Base-by-base conservation (phyloP, 495 filamentous ascomycete species). In the Clavariopsis aquatica region DNA sequence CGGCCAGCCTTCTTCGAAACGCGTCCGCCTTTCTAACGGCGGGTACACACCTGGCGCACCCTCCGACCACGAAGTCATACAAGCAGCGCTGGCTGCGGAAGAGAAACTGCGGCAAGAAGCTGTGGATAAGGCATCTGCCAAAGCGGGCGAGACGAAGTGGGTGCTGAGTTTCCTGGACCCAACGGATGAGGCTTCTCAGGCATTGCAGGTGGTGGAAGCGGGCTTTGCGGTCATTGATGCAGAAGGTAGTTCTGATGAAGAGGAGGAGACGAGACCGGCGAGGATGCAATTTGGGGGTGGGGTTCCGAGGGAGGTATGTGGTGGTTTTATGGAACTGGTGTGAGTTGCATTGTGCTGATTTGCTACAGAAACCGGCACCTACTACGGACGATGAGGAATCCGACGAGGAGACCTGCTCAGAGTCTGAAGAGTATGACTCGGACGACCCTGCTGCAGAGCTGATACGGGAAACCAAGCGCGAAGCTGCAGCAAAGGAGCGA, bases 121-220 rank as follows among this genome's bases (percentile, higher is more conserved):
- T 1, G 69, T 94, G 36, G 82, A 88, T 47, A 83, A 82, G 58
- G 83, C 87, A 58, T 90, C 88, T 3, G 86, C 84, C 20, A 87
- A 89, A 61, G 82, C 88, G 7, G 91, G 90, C 24, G 94, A 98
- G 76, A 89, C 90, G 9, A 85, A 88, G 77, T 98, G 94, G 94
- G 88, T 93, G 28, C 77, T 98, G 49, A 83, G 81, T 62, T 79
- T 80, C 61, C 74, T 76, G 43, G 74, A 79, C 22, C 64, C 66
- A 28, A 54, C 57, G 55, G 19, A 57, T 60, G 69, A 31, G 57
- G 64, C 9, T 29, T 15, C 24, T 19, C 28, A 19, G 13, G 60
- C 52, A n/a, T 58, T 77, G 27, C 68, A 61, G 26, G 74, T 83
- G 15, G 70, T 77, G 28, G 68, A 73, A 15, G 77, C 75, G 8